Evolutionary conservation across 192 early-diverging fungal genomes (phyloP).

Genomic region (Oehlia diaphana): DNA sequence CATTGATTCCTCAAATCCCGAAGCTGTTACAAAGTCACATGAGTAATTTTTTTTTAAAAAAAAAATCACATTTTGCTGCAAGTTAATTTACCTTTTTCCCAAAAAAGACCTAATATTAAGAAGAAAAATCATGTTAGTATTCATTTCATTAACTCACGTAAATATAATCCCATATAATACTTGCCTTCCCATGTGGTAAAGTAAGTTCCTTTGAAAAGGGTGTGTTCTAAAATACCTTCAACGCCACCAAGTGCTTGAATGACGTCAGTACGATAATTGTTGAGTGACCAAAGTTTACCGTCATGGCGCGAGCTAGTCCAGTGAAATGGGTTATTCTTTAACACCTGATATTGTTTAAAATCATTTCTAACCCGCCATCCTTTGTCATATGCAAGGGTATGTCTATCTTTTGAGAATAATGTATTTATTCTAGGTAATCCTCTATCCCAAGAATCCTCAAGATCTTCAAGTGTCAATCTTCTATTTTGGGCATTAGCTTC

Average conservation of each 20-base stretch:
- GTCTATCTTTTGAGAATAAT: slow-evolving; percentile 97
- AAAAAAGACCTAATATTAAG: not conserved
- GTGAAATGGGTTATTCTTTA: slow-evolving; percentile 95
- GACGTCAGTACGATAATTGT: slow-evolving; percentile 98
- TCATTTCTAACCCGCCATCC: slow-evolving; percentile 97
- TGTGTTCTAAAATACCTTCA: slow-evolving; percentile 98
- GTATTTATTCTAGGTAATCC: slow-evolving; percentile 99
- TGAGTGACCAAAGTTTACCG: slow-evolving; percentile 91
- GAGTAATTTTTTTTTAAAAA: slow-evolving; percentile 31
- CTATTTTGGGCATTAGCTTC: slow-evolving; percentile 97
- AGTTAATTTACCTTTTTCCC: slow-evolving; percentile 1
- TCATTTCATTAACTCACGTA: not conserved
- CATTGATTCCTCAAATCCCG: slow-evolving; percentile 82
- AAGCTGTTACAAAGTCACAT: slow-evolving; percentile 40
- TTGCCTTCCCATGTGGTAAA: slow-evolving; percentile 99
- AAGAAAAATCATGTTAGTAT: not conserved
- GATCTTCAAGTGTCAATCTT: slow-evolving; percentile 96
- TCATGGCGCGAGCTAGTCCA: slow-evolving; percentile 89
- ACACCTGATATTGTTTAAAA: slow-evolving; percentile 96
- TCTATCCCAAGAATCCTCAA: slow-evolving; percentile 98
- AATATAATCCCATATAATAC: slow-evolving; percentile 82
- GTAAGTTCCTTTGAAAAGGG: slow-evolving; percentile 97
- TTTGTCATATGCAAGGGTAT: slow-evolving; percentile 98
- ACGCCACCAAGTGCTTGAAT: slow-evolving; percentile 99
- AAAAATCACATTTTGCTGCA: not conserved